Evolutionary conservation across 495 filamentous ascomycete genomes (phyloP), one percentile per base, ranked within the genome.

Genomic region (Zalerion maritima): DNA sequence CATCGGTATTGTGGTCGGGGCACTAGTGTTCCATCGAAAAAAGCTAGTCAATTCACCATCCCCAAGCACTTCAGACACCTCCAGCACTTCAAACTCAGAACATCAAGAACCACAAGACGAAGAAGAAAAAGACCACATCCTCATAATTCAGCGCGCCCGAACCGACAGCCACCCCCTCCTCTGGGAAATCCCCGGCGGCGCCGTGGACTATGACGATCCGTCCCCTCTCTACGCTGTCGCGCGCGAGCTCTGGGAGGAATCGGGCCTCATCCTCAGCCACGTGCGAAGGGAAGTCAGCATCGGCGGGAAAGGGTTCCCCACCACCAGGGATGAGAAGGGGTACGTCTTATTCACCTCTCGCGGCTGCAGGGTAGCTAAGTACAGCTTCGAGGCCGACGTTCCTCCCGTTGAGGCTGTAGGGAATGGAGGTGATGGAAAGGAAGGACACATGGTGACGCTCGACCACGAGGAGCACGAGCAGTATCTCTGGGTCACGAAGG

Each of bases 121-220:
- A n/a, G n/a, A n/a, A n/a, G n/a, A n/a, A n/a, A n/a, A n/a, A n/a
- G n/a, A n/a, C 5, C 46, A 53, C 20, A 28, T 66, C 16, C 46
- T 72, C 11, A 51, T 73, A 2, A 39, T 73, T 26, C 64, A 70
- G 29, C 62, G 65, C 21, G 60, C 60, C 3, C 48, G 60, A 0
- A 40, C 52, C 41, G 69, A 73, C 41, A 56, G 50, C 17, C 49
- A 62, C 38, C 64, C 67, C 0, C 28, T 55, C 22, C 46, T 35
- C 17, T 69, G 69, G 69, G 69, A 73, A 43, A 42, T 62, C n/a
- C 68, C 68, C 1, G 69, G 69, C 22, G 69, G 69, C 16, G 50
- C 52, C n/a, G 44, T 49, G 31, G 67, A 73, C 36, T 29, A 31
- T 19, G 52, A 57, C 6, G 69, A 72, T 31, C 37, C 49, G 29